Conservation (phyloP, 148 eudicot genomes). For the Linanthus parryae region DNA sequence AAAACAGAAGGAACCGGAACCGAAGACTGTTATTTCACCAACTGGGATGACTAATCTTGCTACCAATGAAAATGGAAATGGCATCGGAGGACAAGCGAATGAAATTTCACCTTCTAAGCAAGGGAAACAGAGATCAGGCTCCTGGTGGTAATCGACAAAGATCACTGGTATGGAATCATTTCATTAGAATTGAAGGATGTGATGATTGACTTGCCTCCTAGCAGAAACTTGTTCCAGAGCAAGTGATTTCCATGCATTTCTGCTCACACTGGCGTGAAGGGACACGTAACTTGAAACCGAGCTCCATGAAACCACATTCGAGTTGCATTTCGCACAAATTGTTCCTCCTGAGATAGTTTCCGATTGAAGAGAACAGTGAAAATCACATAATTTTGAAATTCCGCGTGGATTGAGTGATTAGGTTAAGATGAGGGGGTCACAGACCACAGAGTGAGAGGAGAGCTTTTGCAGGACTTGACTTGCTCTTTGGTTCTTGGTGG, state of each 20-base stretch:
- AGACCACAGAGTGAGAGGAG: slow-evolving; percentile 19
- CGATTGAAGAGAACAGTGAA: neutral
- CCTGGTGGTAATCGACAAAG: too few relatives aligned
- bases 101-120: too few relatives aligned
- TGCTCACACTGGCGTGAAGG: slow-evolving; percentile 29
- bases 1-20: too few relatives aligned
- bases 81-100: too few relatives aligned
- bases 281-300: slow-evolving; percentile 55
- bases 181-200: too few relatives aligned
- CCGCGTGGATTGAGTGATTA: neutral
- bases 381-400: neutral
- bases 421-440: neutral
- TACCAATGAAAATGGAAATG: too few relatives aligned
- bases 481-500: slow-evolving; percentile 8
- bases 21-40: too few relatives aligned
- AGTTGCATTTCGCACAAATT: slow-evolving; percentile 20
- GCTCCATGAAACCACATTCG: slow-evolving; percentile 38
- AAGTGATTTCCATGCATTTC: slow-evolving; percentile 25
- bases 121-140: too few relatives aligned
- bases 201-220: slow-evolving; percentile 39
- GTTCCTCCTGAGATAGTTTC: slow-evolving; percentile 13
- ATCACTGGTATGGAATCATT: too few relatives aligned
- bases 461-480: slow-evolving; percentile 16
- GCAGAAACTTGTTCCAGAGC: slow-evolving; percentile 23
- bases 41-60: too few relatives aligned